Conservation (phyloP, 2,329 filamentous ascomycete species). For the Verticillium nonalfalfae region DNA sequence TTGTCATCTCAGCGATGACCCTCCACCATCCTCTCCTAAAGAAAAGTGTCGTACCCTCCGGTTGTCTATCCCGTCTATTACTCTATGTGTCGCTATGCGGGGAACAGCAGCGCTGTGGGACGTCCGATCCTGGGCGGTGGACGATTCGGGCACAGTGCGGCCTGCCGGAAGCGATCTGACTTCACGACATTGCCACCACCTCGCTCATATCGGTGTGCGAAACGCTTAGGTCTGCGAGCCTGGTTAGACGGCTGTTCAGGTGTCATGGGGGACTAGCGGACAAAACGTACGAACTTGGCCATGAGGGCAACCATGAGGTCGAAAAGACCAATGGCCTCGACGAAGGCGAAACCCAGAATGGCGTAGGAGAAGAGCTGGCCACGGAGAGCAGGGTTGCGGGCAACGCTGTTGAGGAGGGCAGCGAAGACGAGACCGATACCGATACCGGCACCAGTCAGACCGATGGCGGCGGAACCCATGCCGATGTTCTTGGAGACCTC, state of each 20-base stretch:
- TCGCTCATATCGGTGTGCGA: neutral
- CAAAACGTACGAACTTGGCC: conserved; percentile 72
- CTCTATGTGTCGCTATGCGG: neutral
- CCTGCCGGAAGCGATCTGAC: neutral
- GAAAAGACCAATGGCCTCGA: conserved; percentile 87
- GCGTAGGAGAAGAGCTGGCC: conserved; percentile 94
- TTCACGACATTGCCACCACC: neutral
- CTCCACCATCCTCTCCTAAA: neutral
- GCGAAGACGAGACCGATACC: conserved; percentile 95
- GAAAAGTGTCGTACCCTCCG: neutral
- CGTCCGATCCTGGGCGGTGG: neutral
- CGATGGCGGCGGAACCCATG: conserved; percentile 85
- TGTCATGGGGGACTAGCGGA: neutral
- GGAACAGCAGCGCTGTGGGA: neutral
- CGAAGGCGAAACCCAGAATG: conserved; percentile 94
- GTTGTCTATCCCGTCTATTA: conserved; percentile 3
- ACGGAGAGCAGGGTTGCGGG: conserved; percentile 90
- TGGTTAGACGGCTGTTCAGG: neutral
- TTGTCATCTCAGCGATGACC: neutral
- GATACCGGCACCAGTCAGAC: conserved; percentile 88
- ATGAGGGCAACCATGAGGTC: conserved; percentile 89
- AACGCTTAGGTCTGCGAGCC: conserved; percentile 10
- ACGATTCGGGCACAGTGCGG: neutral
- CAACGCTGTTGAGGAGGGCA: conserved; percentile 80
- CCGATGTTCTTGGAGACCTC: conserved; percentile 87